Conservation (phyloP, 345 rosid species). For the Eutrema japonicum region DNA sequence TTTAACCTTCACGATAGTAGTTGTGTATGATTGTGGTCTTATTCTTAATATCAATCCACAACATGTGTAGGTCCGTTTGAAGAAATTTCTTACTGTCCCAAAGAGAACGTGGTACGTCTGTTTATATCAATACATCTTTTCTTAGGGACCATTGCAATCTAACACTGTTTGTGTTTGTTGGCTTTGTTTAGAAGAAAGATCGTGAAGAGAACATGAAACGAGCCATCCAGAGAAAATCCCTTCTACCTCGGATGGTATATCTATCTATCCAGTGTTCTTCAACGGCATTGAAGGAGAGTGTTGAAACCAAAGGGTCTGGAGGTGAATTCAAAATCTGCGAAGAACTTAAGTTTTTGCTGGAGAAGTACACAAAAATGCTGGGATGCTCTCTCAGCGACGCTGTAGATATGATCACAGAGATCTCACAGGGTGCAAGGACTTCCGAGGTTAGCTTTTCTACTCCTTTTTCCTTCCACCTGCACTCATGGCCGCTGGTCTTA, state of each 20-base stretch:
- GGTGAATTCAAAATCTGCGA: constrained; percentile 54
- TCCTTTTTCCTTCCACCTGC: constrained; percentile 12
- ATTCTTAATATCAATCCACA: constrained; percentile 23
- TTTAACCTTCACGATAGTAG: neutral
- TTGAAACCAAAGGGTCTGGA: constrained; percentile 63
- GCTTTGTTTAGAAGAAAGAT: constrained; percentile 58
- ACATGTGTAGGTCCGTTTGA: constrained; percentile 79
- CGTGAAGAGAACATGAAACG: constrained; percentile 62
- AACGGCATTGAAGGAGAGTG: constrained; percentile 56
- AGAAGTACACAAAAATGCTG: constrained; percentile 68
- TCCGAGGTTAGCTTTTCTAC: constrained; percentile 58
- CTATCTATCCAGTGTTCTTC: constrained; percentile 80
- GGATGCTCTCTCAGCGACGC: constrained; percentile 78
- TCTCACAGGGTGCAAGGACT: constrained; percentile 59
- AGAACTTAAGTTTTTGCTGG: constrained; percentile 77
- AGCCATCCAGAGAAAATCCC: constrained; percentile 68
- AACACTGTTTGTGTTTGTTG: constrained; percentile 23
- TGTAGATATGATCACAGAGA: constrained; percentile 56
- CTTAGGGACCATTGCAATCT: constrained; percentile 8
- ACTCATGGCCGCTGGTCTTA: constrained; percentile 14
- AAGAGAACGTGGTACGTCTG: constrained; percentile 61
- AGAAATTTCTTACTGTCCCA: constrained; percentile 69
- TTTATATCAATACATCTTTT: constrained; percentile 12
- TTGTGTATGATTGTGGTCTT: constrained; percentile 11
- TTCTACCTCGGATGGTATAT: constrained; percentile 84